phyloP scores from a whole-genome alignment of 345 rosid species.

The Fremontodendron californicum region DNA sequence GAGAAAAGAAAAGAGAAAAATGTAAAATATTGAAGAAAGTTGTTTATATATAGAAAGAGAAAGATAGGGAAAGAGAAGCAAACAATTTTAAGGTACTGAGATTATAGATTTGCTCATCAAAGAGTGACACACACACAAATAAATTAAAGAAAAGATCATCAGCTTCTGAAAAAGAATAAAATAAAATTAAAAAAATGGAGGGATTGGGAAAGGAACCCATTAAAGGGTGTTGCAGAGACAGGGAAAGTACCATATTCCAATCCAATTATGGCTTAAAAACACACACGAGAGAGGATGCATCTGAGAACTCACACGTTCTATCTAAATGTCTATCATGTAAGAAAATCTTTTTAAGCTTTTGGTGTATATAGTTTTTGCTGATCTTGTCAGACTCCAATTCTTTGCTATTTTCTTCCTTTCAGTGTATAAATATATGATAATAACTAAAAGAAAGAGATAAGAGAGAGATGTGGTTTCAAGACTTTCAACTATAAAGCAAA shows the following conservation, averaged over 20 bases:
- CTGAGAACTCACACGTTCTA: background rate
- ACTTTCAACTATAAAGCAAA: background rate
- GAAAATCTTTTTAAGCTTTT: conserved; percentile 18
- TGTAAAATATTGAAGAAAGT: too few species aligned
- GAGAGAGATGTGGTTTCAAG: conserved; percentile 6
- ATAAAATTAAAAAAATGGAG: background rate
- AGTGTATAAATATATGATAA: conserved; percentile 3
- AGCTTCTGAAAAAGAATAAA: background rate
- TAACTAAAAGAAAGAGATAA: conserved; percentile 7
- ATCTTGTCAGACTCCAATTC: conserved; percentile 27
- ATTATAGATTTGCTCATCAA: conserved; percentile 10
- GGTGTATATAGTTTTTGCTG: conserved; percentile 5
- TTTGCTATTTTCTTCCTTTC: conserved; percentile 3
- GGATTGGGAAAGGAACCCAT: conserved; percentile 6
- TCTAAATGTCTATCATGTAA: conserved; percentile 16
- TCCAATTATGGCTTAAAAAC: conserved; percentile 23
- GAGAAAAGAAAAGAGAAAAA: background rate
- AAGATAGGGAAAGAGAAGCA: too few species aligned
- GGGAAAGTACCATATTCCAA: conserved; percentile 14
- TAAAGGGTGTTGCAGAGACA: conserved; percentile 24
- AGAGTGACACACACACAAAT: background rate
- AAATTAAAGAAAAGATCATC: conserved; percentile 2
- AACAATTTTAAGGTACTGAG: background rate
- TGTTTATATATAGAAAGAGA: background rate
- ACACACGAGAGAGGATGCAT: conserved; percentile 17